Conservation (phyloP, 2,329 filamentous ascomycete species). For the Alternaria triticina region DNA sequence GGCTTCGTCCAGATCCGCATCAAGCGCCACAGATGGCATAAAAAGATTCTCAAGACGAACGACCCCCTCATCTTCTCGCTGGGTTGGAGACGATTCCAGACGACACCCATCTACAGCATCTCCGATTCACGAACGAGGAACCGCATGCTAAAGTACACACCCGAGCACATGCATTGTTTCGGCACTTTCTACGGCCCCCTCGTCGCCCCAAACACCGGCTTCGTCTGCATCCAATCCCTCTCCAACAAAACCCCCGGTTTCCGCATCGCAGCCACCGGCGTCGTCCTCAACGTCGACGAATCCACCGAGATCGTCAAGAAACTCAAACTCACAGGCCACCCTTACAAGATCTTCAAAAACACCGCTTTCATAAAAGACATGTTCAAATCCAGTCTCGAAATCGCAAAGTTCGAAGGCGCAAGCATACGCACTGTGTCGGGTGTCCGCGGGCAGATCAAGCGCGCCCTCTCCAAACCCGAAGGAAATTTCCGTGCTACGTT, state of each 20-base stretch:
- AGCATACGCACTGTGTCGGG: conserved; percentile 96
- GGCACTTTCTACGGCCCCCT: conserved; percentile 94
- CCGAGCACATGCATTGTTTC: conserved; percentile 99
- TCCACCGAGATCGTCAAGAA: conserved; percentile 99
- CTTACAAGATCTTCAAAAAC: conserved; percentile 99
- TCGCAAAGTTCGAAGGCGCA: conserved; percentile 97
- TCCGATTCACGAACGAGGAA: conserved; percentile 92
- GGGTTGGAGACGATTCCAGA: conserved; percentile 95
- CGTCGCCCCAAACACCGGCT: conserved; percentile 93
- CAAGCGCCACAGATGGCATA: conserved; percentile 98
- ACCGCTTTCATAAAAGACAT: conserved; percentile 99
- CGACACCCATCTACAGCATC: conserved; percentile 90
- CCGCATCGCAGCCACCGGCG: conserved; percentile 91
- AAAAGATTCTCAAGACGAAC: conserved; percentile 98
- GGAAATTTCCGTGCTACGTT: conserved; percentile 97
- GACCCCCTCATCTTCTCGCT: conserved; percentile 97
- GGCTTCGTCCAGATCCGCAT: conserved; percentile 95
- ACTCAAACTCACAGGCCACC: conserved; percentile 90
- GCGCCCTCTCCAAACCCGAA: conserved; percentile 89
- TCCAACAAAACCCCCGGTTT: conserved; percentile 86
- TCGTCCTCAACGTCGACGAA: conserved; percentile 92
- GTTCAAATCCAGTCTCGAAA: conserved; percentile 91
- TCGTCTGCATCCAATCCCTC: conserved; percentile 91
- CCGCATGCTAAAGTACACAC: conserved; percentile 98
- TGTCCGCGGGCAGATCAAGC: conserved; percentile 95